A percentile compares a stretch with the other conserved stretches of the same genome.
These are phyloP conservation scores for Sorghum bicolor DNA, from an alignment of 176 grass and related monocot genomes.

Conservation along the genomic window Sorghum_bicolor_NCBIv3 NC_012871.2:77152001-77152500, in stretches of 20 bases:
- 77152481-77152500: constrained; percentile 81
- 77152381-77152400: no score
- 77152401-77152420: no score
- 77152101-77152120: no score
- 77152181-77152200: no score
- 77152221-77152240: background rate
- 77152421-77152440: constrained; percentile 51
- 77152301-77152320: background rate
- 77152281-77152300: background rate
- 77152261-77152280: background rate
- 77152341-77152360: background rate
- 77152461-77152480: constrained; percentile 56
- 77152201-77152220: no score
- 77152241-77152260: background rate
- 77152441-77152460: constrained; percentile 54
- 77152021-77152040: no score
- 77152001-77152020: no score
- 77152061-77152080: no score
- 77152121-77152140: no score
- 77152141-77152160: background rate
- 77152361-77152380: constrained; percentile 35
- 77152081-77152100: no score
- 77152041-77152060: no score
- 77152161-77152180: background rate
- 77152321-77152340: background rate